Conservation (phyloP, 352 stramenopile genomes). For the Globisporangium mamillatum region DNA sequence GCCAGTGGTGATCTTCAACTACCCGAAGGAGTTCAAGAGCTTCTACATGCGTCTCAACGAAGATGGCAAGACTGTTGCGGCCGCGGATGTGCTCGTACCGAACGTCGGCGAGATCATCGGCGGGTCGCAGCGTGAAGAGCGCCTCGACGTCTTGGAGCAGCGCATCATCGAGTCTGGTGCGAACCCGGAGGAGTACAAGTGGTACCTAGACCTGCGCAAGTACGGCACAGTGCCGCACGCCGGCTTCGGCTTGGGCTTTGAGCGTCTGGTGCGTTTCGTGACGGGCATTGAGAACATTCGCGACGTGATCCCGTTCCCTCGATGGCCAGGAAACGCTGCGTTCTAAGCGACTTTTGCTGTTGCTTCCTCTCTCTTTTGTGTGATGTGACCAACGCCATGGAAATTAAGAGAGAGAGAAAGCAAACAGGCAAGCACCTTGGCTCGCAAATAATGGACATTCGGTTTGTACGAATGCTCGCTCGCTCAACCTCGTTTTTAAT, state of each 20-base stretch:
- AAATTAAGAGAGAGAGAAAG: no score
- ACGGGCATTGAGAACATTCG: slow-evolving; percentile 99
- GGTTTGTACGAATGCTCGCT: not conserved
- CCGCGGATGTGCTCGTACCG: slow-evolving; percentile 97
- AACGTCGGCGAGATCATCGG: slow-evolving; percentile 97
- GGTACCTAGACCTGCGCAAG: slow-evolving; percentile 97
- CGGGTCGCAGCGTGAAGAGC: slow-evolving; percentile 95
- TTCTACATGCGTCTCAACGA: slow-evolving; percentile 99
- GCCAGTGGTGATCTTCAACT: slow-evolving; percentile 98
- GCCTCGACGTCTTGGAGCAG: slow-evolving; percentile 87
- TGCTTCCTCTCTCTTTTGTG: not conserved
- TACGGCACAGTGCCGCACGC: slow-evolving; percentile 97
- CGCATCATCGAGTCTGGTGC: slow-evolving; percentile 68
- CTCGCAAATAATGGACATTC: not conserved
- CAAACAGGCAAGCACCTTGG: not conserved
- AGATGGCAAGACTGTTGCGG: slow-evolving; percentile 95
- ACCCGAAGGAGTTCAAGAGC: slow-evolving; percentile 98
- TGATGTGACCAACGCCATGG: no score
- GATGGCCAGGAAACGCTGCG: slow-evolving; percentile 94
- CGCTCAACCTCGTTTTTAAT: not conserved
- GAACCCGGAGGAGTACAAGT: slow-evolving; percentile 90
- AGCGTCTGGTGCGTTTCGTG: slow-evolving; percentile 96
- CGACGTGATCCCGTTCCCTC: slow-evolving; percentile 96
- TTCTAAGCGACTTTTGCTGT: slow-evolving; percentile 42
- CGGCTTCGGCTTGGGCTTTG: slow-evolving; percentile 98